Percentiles rank a stretch among this genome's conserved stretches.
These are phyloP conservation scores for sunflower (Helianthus annuus) DNA, from an alignment of 129 eudicot genomes.

Conservation along the genomic window HanXRQr2.0-SUNRISE NC_035441.2:9075063-9075562, in stretches of 20 bases:
- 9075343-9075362: neutral
- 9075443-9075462: no score
- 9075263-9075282: conserved; percentile 82
- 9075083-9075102: conserved; percentile 8
- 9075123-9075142: neutral
- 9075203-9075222: conserved; percentile 28
- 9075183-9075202: conserved; percentile 42
- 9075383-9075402: no score
- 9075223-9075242: conserved; percentile 63
- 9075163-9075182: no score
- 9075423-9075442: no score
- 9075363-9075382: conserved; percentile 24
- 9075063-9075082: neutral
- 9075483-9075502: no score
- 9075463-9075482: no score
- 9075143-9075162: neutral
- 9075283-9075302: conserved; percentile 66
- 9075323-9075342: no score
- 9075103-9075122: conserved; percentile 16
- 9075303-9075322: conserved; percentile 24
- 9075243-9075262: conserved; percentile 47
- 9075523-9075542: no score
- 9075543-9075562: no score
- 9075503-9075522: no score
- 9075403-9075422: no score